Evolutionary conservation across 2,329 filamentous ascomycete genomes (phyloP).

Genomic region (Graphium sp.): DNA sequence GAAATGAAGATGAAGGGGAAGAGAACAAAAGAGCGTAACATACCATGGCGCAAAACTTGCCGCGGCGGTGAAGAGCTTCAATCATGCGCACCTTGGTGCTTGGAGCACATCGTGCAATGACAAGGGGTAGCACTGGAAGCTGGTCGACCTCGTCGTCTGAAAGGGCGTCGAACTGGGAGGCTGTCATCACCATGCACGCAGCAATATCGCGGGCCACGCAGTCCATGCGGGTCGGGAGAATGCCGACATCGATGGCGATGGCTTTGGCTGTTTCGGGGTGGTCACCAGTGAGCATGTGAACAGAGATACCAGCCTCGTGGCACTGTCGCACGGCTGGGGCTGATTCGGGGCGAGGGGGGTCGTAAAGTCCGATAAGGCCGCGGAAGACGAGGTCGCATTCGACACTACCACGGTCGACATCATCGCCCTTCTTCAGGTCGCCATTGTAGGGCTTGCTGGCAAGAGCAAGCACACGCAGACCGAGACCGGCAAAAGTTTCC

Average conservation of each 20-base stretch:
- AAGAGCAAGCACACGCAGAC: conserved; percentile 50
- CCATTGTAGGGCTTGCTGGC: conserved; percentile 28
- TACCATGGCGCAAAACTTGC: conserved; percentile 49
- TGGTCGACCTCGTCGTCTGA: conserved; percentile 46
- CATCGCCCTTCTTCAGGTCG: conserved; percentile 19
- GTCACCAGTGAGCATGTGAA: conserved; percentile 54
- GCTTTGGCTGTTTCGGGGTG: conserved; percentile 46
- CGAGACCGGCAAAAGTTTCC: conserved; percentile 43
- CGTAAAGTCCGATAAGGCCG: conserved; percentile 53
- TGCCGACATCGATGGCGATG: conserved; percentile 45
- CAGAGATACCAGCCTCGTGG: conserved; percentile 44
- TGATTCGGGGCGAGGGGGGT: conserved; percentile 53
- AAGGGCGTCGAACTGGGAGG: conserved; percentile 44
- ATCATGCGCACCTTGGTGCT: conserved; percentile 62
- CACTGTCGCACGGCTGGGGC: conserved; percentile 40
- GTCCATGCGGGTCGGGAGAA: conserved; percentile 31
- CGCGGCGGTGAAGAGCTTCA: conserved; percentile 50
- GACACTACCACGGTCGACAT: conserved; percentile 32
- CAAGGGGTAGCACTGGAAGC: conserved; percentile 47
- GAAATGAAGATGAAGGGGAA: background rate
- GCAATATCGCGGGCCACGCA: conserved; percentile 32
- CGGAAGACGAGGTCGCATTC: conserved; percentile 46
- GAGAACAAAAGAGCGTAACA: conserved; percentile 4
- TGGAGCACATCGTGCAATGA: conserved; percentile 53
- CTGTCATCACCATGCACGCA: conserved; percentile 45